Conservation (phyloP, 352 stramenopile species). For the Saprolegnia diclina region DNA sequence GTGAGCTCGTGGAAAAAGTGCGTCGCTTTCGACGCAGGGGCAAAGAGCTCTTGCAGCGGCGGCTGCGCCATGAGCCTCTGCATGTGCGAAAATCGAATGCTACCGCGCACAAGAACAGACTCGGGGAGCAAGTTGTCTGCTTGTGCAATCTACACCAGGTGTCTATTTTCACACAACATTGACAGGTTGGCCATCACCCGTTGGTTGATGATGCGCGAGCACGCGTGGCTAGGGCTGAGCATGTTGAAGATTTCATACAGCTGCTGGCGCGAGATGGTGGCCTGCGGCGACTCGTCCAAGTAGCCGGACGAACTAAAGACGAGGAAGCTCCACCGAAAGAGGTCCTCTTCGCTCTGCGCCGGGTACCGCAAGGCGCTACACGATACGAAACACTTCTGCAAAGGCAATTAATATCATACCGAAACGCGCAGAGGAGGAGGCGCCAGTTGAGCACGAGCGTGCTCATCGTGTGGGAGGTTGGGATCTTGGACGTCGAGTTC, state of each 20-base stretch:
- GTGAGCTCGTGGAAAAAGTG: slow-evolving; percentile 51
- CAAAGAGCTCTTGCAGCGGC: slow-evolving; percentile 42
- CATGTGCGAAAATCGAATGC: slow-evolving; percentile 16
- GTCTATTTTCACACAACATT: no score
- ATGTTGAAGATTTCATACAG: slow-evolving; percentile 52
- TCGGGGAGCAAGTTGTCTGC: slow-evolving; percentile 1
- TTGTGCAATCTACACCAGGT: slow-evolving; percentile 22
- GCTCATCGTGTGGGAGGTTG: background rate
- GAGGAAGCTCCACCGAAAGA: slow-evolving; percentile 53
- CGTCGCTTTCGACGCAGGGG: slow-evolving; percentile 39
- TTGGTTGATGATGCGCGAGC: slow-evolving; percentile 46
- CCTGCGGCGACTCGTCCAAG: slow-evolving; percentile 39
- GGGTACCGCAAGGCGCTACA: slow-evolving; percentile 50
- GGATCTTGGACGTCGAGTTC: slow-evolving; percentile 41
- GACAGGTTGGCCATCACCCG: slow-evolving; percentile 30
- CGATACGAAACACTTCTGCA: background rate
- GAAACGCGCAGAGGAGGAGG: slow-evolving; percentile 46
- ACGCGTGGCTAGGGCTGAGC: slow-evolving; percentile 41
- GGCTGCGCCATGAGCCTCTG: slow-evolving; percentile 35
- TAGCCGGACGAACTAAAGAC: slow-evolving; percentile 49
- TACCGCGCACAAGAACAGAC: background rate
- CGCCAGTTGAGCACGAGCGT: slow-evolving; percentile 57
- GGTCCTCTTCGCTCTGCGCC: slow-evolving; percentile 46
- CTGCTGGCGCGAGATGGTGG: slow-evolving; percentile 36
- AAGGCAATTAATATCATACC: slow-evolving; percentile 30